Conservation (phyloP, 164 flowering plant genomes). For the Annona squamosa region DNA sequence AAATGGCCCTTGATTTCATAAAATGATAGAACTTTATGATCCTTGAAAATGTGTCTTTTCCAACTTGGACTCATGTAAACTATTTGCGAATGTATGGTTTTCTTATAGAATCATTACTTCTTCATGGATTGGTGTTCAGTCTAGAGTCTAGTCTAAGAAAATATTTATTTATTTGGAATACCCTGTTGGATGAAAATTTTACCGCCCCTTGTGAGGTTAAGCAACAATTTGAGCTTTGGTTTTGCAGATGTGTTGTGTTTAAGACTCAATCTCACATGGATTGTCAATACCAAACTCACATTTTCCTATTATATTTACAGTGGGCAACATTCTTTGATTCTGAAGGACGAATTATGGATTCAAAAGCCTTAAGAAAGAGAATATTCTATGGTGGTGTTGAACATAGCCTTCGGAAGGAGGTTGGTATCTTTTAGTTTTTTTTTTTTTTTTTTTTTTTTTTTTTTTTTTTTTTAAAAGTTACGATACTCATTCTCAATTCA, state of each 20-base stretch:
- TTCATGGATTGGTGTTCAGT: neutral
- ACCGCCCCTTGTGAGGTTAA: too few relatives aligned
- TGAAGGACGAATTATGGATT: slow-evolving; percentile 79
- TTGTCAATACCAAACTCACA: neutral
- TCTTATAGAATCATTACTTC: too few relatives aligned
- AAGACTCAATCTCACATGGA: neutral
- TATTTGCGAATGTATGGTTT: neutral
- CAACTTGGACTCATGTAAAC: neutral
- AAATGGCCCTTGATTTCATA: too few relatives aligned
- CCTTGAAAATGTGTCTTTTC: neutral
- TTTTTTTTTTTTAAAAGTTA: neutral
- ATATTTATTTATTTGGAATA: too few relatives aligned
- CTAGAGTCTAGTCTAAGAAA: too few relatives aligned
- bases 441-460: slow-evolving; percentile 1
- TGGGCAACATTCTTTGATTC: slow-evolving; percentile 76
- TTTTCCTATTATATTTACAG: slow-evolving; percentile 30
- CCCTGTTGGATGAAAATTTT: too few relatives aligned
- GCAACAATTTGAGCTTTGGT: neutral
- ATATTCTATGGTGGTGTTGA: slow-evolving; percentile 94
- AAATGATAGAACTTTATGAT: neutral
- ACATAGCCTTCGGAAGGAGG: slow-evolving; percentile 73
- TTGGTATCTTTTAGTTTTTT: slow-evolving; percentile 17
- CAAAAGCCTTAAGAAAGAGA: slow-evolving; percentile 65
- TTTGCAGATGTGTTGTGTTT: neutral
- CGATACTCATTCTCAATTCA: neutral